Evolutionary conservation across 257 asterid species (phyloP).

Genomic region (Petunia secreta): DNA sequence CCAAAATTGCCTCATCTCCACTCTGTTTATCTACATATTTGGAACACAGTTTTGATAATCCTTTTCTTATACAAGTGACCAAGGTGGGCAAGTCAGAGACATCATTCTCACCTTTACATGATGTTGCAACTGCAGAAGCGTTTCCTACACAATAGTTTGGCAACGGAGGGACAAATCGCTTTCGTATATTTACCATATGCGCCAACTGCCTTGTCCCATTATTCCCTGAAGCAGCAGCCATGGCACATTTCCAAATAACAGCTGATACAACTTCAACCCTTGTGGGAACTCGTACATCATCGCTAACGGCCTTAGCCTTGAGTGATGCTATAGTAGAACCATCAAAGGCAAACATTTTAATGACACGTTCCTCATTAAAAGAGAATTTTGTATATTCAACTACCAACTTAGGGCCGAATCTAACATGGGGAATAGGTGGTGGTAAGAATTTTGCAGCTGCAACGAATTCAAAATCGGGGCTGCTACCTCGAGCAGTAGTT

Average conservation of each 20-base stretch:
- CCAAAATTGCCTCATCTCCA: no score
- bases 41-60: not conserved
- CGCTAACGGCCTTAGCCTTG: not conserved
- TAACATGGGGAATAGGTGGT: not conserved
- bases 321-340: not conserved
- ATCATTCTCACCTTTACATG: not conserved
- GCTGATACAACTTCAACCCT: constrained; percentile 12
- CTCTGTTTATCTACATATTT: not conserved
- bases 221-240: not conserved
- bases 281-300: not conserved
- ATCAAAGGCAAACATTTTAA: not conserved
- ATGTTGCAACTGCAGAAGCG: not conserved
- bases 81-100: not conserved
- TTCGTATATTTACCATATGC: not conserved
- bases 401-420: not conserved
- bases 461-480: not conserved
- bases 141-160: constrained; percentile 15
- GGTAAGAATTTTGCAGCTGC: constrained; percentile 10
- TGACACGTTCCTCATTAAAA: not conserved
- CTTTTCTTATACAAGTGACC: not conserved
- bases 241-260: constrained; percentile 18
- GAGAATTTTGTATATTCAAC: not conserved
- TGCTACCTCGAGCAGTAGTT: not conserved
- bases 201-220: not conserved
- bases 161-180: constrained; percentile 2